Evolutionary conservation across 257 asterid species (phyloP).

Genomic region (Solanum corneliomulleri): DNA sequence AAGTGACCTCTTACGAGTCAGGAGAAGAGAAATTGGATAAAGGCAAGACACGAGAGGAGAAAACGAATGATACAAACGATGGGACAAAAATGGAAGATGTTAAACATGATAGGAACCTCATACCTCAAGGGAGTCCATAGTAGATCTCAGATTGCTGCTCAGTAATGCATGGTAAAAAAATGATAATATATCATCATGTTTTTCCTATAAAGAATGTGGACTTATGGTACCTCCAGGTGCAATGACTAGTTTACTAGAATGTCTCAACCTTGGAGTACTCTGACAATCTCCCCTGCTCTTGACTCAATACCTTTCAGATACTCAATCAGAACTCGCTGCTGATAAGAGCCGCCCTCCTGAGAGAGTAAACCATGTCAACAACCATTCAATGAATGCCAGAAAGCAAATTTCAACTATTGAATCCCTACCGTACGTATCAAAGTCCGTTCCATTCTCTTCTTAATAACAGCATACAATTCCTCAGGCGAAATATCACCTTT

Average conservation of each 20-base stretch:
- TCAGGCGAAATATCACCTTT: slow-evolving; percentile 69
- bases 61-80: neutral
- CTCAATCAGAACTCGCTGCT: slow-evolving; percentile 84
- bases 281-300: slow-evolving; percentile 54
- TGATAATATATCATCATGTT: neutral
- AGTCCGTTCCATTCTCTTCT: slow-evolving; percentile 80
- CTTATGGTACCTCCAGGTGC: neutral
- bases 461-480: slow-evolving; percentile 51
- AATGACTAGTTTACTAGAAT: neutral
- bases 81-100: neutral
- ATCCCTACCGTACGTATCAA: slow-evolving; percentile 75
- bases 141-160: neutral
- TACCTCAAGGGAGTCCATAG: neutral
- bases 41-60: neutral
- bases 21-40: neutral
- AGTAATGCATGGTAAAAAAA: neutral
- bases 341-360: slow-evolving; percentile 96
- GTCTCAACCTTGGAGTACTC: slow-evolving; percentile 45
- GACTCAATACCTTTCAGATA: slow-evolving; percentile 85
- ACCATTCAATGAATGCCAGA: neutral
- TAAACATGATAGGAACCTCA: neutral
- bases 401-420: neutral
- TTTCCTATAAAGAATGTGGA: neutral
- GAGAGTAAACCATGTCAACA: neutral
- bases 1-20: neutral